These are phyloP conservation scores for Trebouxia gelatinosa DNA, from an alignment of 163 green algal species.

Conservation along the genomic window DNA sequence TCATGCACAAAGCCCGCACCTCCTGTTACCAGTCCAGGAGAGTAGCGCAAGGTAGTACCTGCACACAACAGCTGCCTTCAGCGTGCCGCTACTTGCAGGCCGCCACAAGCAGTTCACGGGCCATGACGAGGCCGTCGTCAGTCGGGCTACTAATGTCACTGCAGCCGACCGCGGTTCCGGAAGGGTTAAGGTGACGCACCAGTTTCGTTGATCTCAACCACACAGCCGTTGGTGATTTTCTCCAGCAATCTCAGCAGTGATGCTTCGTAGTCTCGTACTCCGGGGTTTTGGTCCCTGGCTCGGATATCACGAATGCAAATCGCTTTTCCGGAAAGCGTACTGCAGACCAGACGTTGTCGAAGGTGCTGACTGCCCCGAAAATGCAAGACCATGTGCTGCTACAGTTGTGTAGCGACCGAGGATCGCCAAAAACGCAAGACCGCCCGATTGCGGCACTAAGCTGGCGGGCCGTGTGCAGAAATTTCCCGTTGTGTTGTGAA, in stretches of 20 bases:
- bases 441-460: too few relatives aligned
- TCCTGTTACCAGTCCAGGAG: conserved; percentile 81
- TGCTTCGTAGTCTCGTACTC: conserved; percentile 88
- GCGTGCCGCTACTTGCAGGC: too few relatives aligned
- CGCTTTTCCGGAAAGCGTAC: conserved; percentile 75
- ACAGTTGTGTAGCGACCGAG: too few relatives aligned
- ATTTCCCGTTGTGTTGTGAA: too few relatives aligned
- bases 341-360: conserved; percentile 78
- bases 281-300: conserved; percentile 68
- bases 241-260: conserved; percentile 93
- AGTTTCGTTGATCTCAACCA: conserved; percentile 98
- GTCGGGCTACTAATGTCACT: too few relatives aligned
- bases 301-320: conserved; percentile 95
- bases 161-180: too few relatives aligned
- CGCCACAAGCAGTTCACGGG: too few relatives aligned
- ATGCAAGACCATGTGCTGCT: conserved; percentile 55
- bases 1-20: conserved; percentile 82
- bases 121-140: too few relatives aligned
- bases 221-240: conserved; percentile 93
- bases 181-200: conserved; percentile 58
- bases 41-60: conserved; percentile 93
- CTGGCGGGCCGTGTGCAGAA: too few relatives aligned
- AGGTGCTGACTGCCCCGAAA: conserved; percentile 82
- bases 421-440: too few relatives aligned
- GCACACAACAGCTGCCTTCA: too few relatives aligned